These are phyloP conservation scores for Penicillium sp. DNA, from an alignment of 2,329 filamentous ascomycete species.

Conservation along the genomic window DNA sequence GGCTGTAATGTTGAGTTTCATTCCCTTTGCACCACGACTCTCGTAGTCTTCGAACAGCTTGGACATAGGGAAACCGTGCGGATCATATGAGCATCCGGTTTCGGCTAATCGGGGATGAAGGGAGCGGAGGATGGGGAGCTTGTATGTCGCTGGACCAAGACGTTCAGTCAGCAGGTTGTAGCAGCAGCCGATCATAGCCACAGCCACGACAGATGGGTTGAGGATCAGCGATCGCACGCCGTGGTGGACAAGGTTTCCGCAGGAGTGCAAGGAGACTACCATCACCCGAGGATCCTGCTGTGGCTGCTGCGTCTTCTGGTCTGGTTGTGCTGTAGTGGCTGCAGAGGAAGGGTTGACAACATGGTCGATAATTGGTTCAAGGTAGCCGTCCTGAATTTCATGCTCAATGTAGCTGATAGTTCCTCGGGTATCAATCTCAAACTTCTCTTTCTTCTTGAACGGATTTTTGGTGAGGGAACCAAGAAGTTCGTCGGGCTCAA, in stretches of 20 bases:
- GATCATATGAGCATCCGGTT: conserved; percentile 70
- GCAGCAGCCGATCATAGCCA: conserved; percentile 95
- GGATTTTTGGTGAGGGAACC: conserved; percentile 3
- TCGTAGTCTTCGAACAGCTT: conserved; percentile 55
- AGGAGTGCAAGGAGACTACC: conserved; percentile 94
- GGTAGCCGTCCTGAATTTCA: conserved; percentile 38
- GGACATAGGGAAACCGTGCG: conserved; percentile 92
- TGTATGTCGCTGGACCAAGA: conserved; percentile 79
- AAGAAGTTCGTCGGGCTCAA: conserved; percentile 29
- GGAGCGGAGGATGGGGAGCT: conserved; percentile 70
- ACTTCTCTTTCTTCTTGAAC: conserved; percentile 11
- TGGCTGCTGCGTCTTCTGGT: conserved; percentile 9
- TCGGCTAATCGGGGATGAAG: conserved; percentile 63
- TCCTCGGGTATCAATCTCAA: conserved; percentile 23
- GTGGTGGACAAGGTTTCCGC: conserved; percentile 94
- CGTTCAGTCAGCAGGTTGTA: conserved; percentile 94
- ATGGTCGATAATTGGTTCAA: conserved; percentile 35
- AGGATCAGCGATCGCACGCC: conserved; percentile 79
- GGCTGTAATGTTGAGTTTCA: conserved; percentile 89
- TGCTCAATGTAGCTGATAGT: conserved; percentile 41
- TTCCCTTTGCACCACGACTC: conserved; percentile 54
- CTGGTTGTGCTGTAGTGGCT: conserved; percentile 1
- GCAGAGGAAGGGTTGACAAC: conserved; percentile 20
- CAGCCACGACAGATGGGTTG: conserved; percentile 78
- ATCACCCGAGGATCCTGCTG: conserved; percentile 51